Conservation (phyloP, 805 yeast species). For the Saccharomycopsis sp. region DNA sequence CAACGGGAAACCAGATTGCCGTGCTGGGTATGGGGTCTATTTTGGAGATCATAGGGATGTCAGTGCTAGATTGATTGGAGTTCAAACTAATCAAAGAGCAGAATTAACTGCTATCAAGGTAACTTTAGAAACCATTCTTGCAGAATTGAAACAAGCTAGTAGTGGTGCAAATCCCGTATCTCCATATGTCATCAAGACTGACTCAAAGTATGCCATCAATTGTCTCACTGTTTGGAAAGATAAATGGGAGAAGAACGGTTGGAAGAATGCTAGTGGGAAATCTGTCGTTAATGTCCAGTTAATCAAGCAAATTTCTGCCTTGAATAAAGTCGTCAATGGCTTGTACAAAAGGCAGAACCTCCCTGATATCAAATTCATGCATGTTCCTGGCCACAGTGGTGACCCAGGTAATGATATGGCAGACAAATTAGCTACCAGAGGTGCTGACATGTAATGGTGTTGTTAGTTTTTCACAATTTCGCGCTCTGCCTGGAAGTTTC, state of each 20-base stretch:
- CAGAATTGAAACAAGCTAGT: conserved; percentile 28
- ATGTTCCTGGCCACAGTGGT: conserved; percentile 73
- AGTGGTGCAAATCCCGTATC: conserved; percentile 22
- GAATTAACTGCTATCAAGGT: conserved; percentile 62
- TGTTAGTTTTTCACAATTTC: too few relatives aligned
- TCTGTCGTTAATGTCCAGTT: conserved; percentile 48
- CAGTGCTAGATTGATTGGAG: conserved; percentile 42
- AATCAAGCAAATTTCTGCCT: conserved; percentile 31
- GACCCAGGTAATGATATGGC: conserved; percentile 69
- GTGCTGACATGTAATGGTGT: conserved; percentile 34
- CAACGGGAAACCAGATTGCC: conserved; percentile 41
- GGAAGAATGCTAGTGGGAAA: conserved; percentile 38
- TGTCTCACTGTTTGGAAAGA: conserved; percentile 50
- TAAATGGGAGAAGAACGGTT: conserved; percentile 53
- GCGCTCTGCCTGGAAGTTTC: not conserved
- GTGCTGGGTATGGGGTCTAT: conserved; percentile 72
- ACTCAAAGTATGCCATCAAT: conserved; percentile 61
- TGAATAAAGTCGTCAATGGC: conserved; percentile 34
- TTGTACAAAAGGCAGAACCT: conserved; percentile 24
- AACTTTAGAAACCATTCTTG: conserved; percentile 41
- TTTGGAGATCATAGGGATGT: conserved; percentile 52
- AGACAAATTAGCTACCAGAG: conserved; percentile 64
- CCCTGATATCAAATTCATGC: conserved; percentile 38
- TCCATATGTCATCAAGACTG: conserved; percentile 52
- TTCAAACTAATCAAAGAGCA: conserved; percentile 74